Base-by-base conservation (phyloP, 148 eudicot species). In the Rhododendron molle region DNA sequence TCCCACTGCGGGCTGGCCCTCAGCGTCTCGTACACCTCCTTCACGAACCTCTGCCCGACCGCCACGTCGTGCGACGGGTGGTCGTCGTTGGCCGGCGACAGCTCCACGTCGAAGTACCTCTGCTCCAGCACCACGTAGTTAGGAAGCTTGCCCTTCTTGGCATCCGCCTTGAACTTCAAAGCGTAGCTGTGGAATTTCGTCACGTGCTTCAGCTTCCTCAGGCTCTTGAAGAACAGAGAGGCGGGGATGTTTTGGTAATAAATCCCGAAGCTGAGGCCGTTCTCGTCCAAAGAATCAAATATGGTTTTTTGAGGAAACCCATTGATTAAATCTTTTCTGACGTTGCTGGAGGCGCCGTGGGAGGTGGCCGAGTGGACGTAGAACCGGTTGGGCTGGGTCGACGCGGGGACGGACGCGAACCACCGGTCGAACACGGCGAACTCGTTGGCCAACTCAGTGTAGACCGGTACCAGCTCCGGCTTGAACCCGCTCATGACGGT, bases 331-430 rank as follows among this genome's bases (percentile, higher is more conserved):
- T 95, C 98, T 44, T 92, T 97, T 67, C 98, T 78, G 0, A 97
- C 98, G 81, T 97, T 97, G 84, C 98, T 95, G 36, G 94, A 91
- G 5, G 99, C 99, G 2, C 99, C 99, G 85, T 97, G 99, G 1
- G 98, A 95, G 4, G 99, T 97, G 2, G 98, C 98, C 0, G 99
- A 97, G 76, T 97, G 99, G 23, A 95, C 99, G 71, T 94, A 97
- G 52, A 97, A 93, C 85, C 99, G 94, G 86, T 97, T 97, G 80
- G 99, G 99, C 86, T 97, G 98, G n/a, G 99, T 97, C 34, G 99
- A 97, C 0, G 99, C 98, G 0, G 99, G 99, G 0, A 95, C 99
- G 26, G 99, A 97, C 0, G 99, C 99, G 85, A 97, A 97, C 99
- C 99, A 97, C 90, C 95, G 87, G 89, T 97, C 98, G 77, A 95